These are phyloP conservation scores for Scheffersomyces quercinus DNA, from an alignment of 1,139 yeast genomes.

Conservation along the genomic window DNA sequence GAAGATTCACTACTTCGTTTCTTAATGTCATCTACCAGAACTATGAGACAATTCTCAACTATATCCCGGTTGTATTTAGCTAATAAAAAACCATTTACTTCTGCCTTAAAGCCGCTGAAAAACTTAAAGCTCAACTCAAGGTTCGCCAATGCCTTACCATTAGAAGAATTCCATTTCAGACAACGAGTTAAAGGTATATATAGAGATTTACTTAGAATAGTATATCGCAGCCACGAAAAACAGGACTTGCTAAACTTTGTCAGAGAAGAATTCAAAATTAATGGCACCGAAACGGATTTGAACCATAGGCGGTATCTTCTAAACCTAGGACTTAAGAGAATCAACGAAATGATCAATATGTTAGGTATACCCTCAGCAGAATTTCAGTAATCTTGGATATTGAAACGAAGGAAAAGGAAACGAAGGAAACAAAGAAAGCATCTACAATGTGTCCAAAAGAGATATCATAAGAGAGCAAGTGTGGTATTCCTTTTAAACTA, in stretches of 20 bases:
- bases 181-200: conserved; percentile 34
- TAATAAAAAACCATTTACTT: too few relatives aligned
- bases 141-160: not conserved
- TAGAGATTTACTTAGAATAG: conserved; percentile 32
- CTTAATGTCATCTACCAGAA: too few relatives aligned
- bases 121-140: not conserved
- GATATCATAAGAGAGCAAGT: too few relatives aligned
- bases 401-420: too few relatives aligned
- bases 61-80: too few relatives aligned
- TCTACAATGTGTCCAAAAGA: too few relatives aligned
- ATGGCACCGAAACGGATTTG: conserved; percentile 29
- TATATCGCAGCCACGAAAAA: conserved; percentile 40
- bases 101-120: too few relatives aligned
- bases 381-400: not conserved
- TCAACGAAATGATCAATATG: conserved; percentile 22
- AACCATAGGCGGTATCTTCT: conserved; percentile 41
- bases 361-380: conserved; percentile 14
- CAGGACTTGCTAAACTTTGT: conserved; percentile 34
- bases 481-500: too few relatives aligned
- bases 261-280: conserved; percentile 35
- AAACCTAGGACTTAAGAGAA: conserved; percentile 31
- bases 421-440: too few relatives aligned
- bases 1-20: too few relatives aligned
- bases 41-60: too few relatives aligned
- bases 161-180: conserved; percentile 41